These are phyloP conservation scores for Hydnum rufescens DNA, from an alignment of 768 basidiomycete species.

Conservation along the genomic window DNA sequence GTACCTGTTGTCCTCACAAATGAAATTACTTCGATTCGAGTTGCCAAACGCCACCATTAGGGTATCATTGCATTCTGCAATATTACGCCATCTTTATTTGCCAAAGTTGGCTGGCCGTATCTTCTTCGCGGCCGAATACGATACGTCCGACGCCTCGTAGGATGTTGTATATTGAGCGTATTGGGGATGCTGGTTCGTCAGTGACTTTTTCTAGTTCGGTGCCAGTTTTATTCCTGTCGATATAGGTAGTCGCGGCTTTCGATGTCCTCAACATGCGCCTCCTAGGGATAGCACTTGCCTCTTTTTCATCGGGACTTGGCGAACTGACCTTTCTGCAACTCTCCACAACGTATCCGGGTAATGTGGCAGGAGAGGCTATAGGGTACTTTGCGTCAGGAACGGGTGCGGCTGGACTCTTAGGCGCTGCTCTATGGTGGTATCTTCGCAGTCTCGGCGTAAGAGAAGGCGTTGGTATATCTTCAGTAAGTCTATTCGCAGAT, in stretches of 20 bases:
- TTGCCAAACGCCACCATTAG: conserved; percentile 3
- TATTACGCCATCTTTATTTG: conserved; percentile 63
- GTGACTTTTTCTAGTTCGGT: neutral
- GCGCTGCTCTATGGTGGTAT: conserved; percentile 91
- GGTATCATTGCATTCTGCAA: conserved; percentile 93
- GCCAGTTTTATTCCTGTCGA: neutral
- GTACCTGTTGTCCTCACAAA: neutral
- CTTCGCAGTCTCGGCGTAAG: conserved; percentile 69
- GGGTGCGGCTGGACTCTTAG: conserved; percentile 81
- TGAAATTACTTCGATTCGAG: neutral
- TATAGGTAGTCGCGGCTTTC: conserved; percentile 58
- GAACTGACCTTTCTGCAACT: conserved; percentile 89
- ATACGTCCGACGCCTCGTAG: conserved; percentile 52
- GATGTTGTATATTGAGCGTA: conserved; percentile 58
- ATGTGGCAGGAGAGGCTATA: conserved; percentile 58
- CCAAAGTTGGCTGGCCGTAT: conserved; percentile 88
- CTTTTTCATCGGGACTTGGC: conserved; percentile 81
- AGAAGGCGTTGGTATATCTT: conserved; percentile 61
- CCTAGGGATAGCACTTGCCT: conserved; percentile 62
- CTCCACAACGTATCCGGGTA: conserved; percentile 58
- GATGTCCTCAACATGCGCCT: conserved; percentile 46
- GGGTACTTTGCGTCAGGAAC: conserved; percentile 93
- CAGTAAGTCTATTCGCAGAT: conserved; percentile 27
- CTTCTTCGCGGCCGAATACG: conserved; percentile 68
- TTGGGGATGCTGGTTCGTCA: conserved; percentile 76